Conservation (phyloP, 2,329 filamentous ascomycete species). For the Fusarium succisae region DNA sequence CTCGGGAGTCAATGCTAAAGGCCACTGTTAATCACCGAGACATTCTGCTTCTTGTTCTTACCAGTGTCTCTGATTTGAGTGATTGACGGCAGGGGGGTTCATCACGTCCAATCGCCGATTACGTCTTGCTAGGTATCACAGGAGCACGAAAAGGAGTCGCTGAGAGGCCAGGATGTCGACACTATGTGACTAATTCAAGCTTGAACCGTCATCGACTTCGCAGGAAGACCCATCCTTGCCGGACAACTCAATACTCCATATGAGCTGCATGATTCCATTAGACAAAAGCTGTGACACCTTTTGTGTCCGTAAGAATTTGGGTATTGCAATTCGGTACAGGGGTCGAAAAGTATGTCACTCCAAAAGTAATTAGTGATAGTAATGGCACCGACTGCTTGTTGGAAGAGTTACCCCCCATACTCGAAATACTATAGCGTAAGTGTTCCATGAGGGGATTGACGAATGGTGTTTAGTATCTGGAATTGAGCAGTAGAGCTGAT, state of each 20-base stretch:
- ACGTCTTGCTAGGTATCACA: background rate
- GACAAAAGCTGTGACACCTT: constrained; percentile 1
- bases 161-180: background rate
- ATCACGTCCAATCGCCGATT: background rate
- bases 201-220: constrained; percentile 3
- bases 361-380: background rate
- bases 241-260: background rate
- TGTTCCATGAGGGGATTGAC: background rate
- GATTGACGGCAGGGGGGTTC: background rate
- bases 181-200: background rate
- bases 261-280: constrained; percentile 1
- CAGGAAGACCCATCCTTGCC: constrained; percentile 11
- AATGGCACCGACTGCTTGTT: background rate
- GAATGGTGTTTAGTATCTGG: background rate
- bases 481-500: background rate
- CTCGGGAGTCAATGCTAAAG: background rate
- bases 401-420: background rate
- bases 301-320: background rate
- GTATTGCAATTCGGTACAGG: background rate
- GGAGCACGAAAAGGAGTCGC: background rate
- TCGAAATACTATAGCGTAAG: background rate
- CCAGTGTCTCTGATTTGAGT: constrained; percentile 1
- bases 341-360: background rate
- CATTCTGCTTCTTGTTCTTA: background rate
- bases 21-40: constrained; percentile 1